These are phyloP conservation scores for Phytopythium aichiense DNA, from an alignment of 352 stramenopile species.

Conservation along the genomic window DNA sequence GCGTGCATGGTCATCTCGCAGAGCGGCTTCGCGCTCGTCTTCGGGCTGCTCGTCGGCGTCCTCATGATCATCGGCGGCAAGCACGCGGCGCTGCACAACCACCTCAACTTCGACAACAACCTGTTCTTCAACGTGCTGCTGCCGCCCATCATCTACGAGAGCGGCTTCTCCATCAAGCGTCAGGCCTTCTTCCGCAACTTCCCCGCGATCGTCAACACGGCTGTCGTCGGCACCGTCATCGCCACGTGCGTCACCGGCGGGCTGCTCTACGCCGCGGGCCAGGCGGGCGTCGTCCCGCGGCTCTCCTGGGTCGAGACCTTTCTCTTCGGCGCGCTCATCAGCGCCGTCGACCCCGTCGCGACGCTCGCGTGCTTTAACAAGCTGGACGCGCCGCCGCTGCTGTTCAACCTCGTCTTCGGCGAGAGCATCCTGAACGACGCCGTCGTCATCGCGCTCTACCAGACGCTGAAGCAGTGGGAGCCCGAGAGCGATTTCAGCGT, in stretches of 20 bases:
- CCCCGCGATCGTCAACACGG: slow-evolving; percentile 82
- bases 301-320: slow-evolving; percentile 90
- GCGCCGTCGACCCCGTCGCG: slow-evolving; percentile 91
- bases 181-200: slow-evolving; percentile 86
- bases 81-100: slow-evolving; percentile 58
- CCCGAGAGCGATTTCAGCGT: slow-evolving; percentile 60
- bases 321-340: slow-evolving; percentile 91
- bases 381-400: slow-evolving; percentile 73
- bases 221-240: slow-evolving; percentile 74
- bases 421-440: slow-evolving; percentile 95
- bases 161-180: slow-evolving; percentile 82
- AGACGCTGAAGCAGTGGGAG: slow-evolving; percentile 89
- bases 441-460: slow-evolving; percentile 91
- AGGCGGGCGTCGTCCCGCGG: slow-evolving; percentile 56
- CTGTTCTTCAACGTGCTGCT: slow-evolving; percentile 87
- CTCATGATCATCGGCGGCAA: slow-evolving; percentile 67
- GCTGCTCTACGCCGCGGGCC: slow-evolving; percentile 59
- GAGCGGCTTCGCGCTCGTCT: slow-evolving; percentile 80
- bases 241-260: slow-evolving; percentile 73
- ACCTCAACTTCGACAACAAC: slow-evolving; percentile 85
- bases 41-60: slow-evolving; percentile 67
- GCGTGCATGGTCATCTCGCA: slow-evolving; percentile 84
- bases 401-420: slow-evolving; percentile 96
- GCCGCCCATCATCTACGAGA: slow-evolving; percentile 86
- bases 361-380: slow-evolving; percentile 93